Base-by-base conservation (phyloP, 257 asterid genomes). In the Thymus quinquecostatus region DNA sequence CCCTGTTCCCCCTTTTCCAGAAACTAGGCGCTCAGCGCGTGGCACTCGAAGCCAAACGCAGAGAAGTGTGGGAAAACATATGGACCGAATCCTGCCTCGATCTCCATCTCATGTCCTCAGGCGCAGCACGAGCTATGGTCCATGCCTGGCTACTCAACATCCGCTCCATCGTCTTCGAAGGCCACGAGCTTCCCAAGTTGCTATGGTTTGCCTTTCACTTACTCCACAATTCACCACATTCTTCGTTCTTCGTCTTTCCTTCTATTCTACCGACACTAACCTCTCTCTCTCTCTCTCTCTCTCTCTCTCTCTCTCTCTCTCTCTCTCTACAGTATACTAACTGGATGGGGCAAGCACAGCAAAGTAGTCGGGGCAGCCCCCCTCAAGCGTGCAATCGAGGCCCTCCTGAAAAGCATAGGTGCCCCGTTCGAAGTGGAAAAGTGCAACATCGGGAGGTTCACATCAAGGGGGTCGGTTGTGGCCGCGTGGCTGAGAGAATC, bases 311-410 rank as follows among this genome's bases (percentile, higher is more conserved):
- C n/a, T n/a, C 8, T 7, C 41, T 38, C 38, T 38, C 41, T 38
- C 41, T 38, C 41, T 38, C 41, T 38, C 41, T 29, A 54, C 94
- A 93, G 98, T 86, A 93, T 93, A 61, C 82, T 91, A 79, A 93
- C 98, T 1, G 98, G 98, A 49, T 93, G 98, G 98, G 98, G 98
- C 47, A 93, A 93, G 83, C 98, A 93, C 86, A 93, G 98, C 90
- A 93, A 93, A 72, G 84, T 91, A 29, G 92, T 89, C 21, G 21
- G 38, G 97, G 98, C 13, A 96, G 89, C 53, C 91, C 97, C 6
- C 84, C 95, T 0, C 21, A 93, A 93, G 79, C 88, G 96, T 7
- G 67, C 89, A 0, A 70, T 93, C 12, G 98, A 91, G 78, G 91
- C 92, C 32, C 86, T 91, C 38, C 94, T 93, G 12, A 59, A 64